Percentiles rank a stretch among this genome's conserved stretches.
Evolutionary conservation across 495 filamentous ascomycete species (phyloP).

Genomic region (Hyaloscypha hepaticicola): DNA sequence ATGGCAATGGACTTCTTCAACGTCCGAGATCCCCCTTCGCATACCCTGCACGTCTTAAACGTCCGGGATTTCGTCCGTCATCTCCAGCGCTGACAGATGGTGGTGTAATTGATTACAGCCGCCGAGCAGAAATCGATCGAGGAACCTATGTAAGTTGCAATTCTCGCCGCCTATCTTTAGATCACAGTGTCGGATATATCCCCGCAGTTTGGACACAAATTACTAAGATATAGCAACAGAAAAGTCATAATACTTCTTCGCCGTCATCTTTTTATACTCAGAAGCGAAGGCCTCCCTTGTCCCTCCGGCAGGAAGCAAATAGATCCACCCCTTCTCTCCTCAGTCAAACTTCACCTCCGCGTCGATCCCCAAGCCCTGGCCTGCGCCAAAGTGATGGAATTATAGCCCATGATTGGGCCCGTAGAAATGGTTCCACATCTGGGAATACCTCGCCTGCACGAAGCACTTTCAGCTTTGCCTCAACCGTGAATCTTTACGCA

Average conservation of each 20-base stretch:
- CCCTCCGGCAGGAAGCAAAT: conserved; percentile 38
- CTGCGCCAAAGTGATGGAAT: conserved; percentile 10
- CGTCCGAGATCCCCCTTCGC: conserved; percentile 62
- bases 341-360: conserved; percentile 29
- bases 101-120: conserved; percentile 47
- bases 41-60: conserved; percentile 63
- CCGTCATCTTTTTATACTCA: conserved; percentile 38
- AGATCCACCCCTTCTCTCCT: conserved; percentile 38
- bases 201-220: not conserved
- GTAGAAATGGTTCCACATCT: conserved; percentile 10
- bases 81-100: conserved; percentile 60
- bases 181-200: not conserved
- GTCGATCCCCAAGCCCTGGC: conserved; percentile 30
- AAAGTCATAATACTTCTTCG: conserved; percentile 43
- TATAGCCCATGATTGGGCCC: conserved; percentile 15
- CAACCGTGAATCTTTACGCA: conserved; percentile 22
- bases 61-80: conserved; percentile 61
- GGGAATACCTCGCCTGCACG: conserved; percentile 29
- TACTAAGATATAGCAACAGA: conserved; percentile 34
- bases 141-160: conserved; percentile 40
- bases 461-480: conserved; percentile 29
- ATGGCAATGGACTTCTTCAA: conserved; percentile 35
- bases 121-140: conserved; percentile 50
- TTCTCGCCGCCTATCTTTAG: not conserved
- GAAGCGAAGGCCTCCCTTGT: conserved; percentile 36